Base-by-base conservation (phyloP, 2,329 filamentous ascomycete genomes). In the Fusarium tupiense region DNA sequence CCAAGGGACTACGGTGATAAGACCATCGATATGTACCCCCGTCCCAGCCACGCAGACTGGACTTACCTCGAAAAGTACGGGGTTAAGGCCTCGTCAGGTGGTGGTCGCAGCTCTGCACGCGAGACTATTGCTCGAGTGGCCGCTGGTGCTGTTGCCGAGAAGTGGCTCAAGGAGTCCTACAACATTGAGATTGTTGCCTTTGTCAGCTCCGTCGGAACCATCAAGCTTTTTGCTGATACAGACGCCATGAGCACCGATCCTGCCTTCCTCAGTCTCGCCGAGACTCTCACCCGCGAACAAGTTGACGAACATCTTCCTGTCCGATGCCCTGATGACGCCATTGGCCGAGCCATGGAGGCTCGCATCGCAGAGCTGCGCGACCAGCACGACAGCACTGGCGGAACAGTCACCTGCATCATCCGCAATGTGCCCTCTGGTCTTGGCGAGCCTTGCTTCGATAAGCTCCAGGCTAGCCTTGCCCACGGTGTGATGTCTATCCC, bases 1-100 rank as follows among this genome's bases (percentile, higher is more conserved):
- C 96, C 95, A 43, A 91, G 94, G 81, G 96, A 99, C 86, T 98
- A 98, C 84, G 93, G 93, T 64, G 90, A 91, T 84, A 90, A 91
- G 81, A 98, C 95, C 37, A 98, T 98, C 90, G 94, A 98, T 84
- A 85, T 91, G 72, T 98, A 93, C 88, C 96, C 96, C 9, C 90
- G 96, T 59, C 96, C 96, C 41, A 94, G 91, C 81, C 96, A 98
- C 84, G 96, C 96, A 69, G 96, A 98, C 85, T 98, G 93, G 90
- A 98, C 96, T 69, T 98, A 98, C 85, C 88, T 98, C 70, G 94
- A 98, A 83, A 98, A 98, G 86, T 99, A 99, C 83, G 96, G 96
- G 65, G 91, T 97, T 77, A 97, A 97, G 87, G 95, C 96, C 43
- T 94, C 91, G 82, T 95, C 92, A 71, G 96, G 96, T 67, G 96